Percentiles rank a stretch among this genome's conserved stretches.
These are phyloP conservation scores for Spiromastix sp. DNA, from an alignment of 2,329 filamentous ascomycete species.

Conservation along the genomic window DNA sequence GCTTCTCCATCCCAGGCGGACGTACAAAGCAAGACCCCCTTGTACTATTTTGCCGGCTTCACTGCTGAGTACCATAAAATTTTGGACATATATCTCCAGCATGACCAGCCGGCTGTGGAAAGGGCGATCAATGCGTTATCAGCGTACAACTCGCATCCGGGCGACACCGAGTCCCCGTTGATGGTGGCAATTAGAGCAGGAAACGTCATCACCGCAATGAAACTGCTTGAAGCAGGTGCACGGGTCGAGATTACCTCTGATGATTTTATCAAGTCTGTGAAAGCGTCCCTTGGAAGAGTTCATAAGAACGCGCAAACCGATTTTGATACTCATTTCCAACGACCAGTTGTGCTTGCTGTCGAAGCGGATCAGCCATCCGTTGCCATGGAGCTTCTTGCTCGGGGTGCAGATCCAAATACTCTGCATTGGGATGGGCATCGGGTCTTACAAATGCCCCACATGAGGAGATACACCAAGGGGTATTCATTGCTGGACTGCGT, in stretches of 20 bases:
- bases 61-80: too few relatives aligned
- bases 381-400: slow-evolving; percentile 49
- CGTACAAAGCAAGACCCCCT: slow-evolving; percentile 45
- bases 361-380: slow-evolving; percentile 41
- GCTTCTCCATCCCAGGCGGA: slow-evolving; percentile 64
- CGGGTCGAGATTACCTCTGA: slow-evolving; percentile 9
- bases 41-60: slow-evolving; percentile 54
- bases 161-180: slow-evolving; percentile 6
- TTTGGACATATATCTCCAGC: too few relatives aligned
- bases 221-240: not conserved
- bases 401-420: slow-evolving; percentile 56
- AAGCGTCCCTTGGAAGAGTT: not conserved
- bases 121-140: too few relatives aligned
- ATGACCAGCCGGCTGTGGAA: too few relatives aligned
- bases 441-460: not conserved
- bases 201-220: not conserved
- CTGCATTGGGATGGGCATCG: slow-evolving; percentile 33
- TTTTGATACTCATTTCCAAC: not conserved
- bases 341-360: slow-evolving; percentile 36
- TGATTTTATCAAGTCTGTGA: not conserved
- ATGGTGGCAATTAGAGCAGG: slow-evolving; percentile 3
- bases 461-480: slow-evolving; percentile 26
- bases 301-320: not conserved
- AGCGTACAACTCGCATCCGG: too few relatives aligned
- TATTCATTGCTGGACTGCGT: slow-evolving; percentile 50